Percentiles rank a stretch among this genome's conserved stretches.
Evolutionary conservation across 345 rosid genomes (phyloP).

Genomic region (Eucalyptus pumila): DNA sequence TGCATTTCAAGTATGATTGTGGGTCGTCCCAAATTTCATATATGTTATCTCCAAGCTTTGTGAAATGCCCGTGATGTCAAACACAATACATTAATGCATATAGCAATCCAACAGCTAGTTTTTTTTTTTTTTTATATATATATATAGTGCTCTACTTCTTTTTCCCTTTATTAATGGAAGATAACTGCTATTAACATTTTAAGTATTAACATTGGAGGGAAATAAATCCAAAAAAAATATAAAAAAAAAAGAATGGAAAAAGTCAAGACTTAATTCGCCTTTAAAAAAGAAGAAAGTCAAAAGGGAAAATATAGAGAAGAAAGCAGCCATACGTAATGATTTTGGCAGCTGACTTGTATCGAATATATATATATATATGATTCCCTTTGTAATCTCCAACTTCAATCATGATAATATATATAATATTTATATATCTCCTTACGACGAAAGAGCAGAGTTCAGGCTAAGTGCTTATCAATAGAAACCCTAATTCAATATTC

Average conservation of each 20-base stretch:
- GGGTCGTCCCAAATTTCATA: background rate
- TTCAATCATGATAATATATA: background rate
- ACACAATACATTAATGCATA: background rate
- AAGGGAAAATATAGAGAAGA: background rate
- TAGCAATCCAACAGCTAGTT: background rate
- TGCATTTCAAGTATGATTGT: background rate
- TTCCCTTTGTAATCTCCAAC: background rate
- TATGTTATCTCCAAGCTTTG: background rate
- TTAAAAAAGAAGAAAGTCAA: background rate
- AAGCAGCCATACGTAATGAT: background rate
- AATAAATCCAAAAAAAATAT: background rate
- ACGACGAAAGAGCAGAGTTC: background rate
- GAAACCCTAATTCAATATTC: background rate
- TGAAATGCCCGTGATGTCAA: background rate
- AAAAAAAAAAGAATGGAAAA: background rate
- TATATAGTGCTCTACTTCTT: background rate
- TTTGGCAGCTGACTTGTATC: background rate
- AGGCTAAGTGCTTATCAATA: background rate
- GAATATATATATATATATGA: background rate
- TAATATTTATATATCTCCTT: background rate
- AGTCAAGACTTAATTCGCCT: background rate
- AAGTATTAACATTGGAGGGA: background rate
- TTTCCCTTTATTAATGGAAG: background rate
- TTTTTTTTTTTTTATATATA: background rate
- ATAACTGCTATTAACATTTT: background rate